Conservation (phyloP, 371 early-diverging fungal genomes). For the Mucor mucedo region DNA sequence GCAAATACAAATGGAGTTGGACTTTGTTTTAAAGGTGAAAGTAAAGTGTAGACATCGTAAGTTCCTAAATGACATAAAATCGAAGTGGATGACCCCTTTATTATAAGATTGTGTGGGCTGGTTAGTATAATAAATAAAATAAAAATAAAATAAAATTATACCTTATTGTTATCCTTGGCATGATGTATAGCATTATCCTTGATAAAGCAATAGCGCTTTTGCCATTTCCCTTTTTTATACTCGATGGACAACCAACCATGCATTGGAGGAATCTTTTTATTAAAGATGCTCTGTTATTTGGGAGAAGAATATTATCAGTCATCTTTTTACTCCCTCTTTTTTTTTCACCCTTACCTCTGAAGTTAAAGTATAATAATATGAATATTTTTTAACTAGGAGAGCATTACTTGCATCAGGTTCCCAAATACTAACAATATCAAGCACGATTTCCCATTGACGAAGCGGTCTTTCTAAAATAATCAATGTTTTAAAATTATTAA, state of each 20-base stretch:
- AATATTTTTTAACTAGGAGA: slow-evolving; percentile 77
- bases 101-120: not conserved
- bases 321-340: slow-evolving; percentile 12
- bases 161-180: slow-evolving; percentile 69
- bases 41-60: slow-evolving; percentile 82
- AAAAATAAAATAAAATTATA: slow-evolving; percentile 22
- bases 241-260: slow-evolving; percentile 76
- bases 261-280: slow-evolving; percentile 48
- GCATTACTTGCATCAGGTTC: slow-evolving; percentile 74
- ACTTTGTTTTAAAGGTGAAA: slow-evolving; percentile 55
- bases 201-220: slow-evolving; percentile 69
- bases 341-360: slow-evolving; percentile 43
- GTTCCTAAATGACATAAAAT: slow-evolving; percentile 72
- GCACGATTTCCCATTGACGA: slow-evolving; percentile 87
- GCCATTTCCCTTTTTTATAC: slow-evolving; percentile 79
- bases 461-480: slow-evolving; percentile 78
- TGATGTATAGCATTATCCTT: slow-evolving; percentile 71
- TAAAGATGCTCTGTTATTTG: slow-evolving; percentile 33
- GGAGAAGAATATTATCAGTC: no score
- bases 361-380: slow-evolving; percentile 53
- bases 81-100: slow-evolving; percentile 28
- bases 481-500: not conserved
- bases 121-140: no score
- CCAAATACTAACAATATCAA: slow-evolving; percentile 82
- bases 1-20: slow-evolving; percentile 87